Evolutionary conservation across 176 grass and related monocot genomes (phyloP), one percentile per base, ranked within the genome.

Genomic region (Lolium multiflorum): DNA sequence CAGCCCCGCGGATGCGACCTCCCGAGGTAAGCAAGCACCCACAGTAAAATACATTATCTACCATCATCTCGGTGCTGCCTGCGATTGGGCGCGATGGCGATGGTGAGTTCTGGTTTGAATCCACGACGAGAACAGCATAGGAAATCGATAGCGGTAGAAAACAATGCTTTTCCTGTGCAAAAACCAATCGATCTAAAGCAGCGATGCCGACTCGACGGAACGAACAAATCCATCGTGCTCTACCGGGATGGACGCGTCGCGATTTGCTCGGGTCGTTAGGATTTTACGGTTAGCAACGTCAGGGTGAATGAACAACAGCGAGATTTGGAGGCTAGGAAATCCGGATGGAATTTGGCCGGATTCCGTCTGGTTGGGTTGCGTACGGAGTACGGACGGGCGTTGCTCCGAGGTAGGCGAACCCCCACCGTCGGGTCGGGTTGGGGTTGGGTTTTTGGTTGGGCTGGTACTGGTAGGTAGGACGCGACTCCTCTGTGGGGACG

Each of bases 1-100:
- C 91, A 95, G 84, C 95, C 93, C 39, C 82, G 88, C 69, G 89
- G 79, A 0, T 98, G 95, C 91, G 74, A 82, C 41, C 91, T 98
- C 57, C 93, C 95, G 1, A 97, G 95, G 95, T 95, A 76, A n/a
- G 38, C 1, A 17, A 0, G n/a, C n/a, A n/a, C n/a, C 3, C 13
- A 10, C 4, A 11, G 14, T 31, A 37, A 35, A 14, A 18, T 28
- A 71, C 38, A 75, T 51, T 75, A 74, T 48, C 31, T 35, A 35
- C 31, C 18, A 0, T 5, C 68, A 1, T 28, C 72, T 51, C 7
- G 25, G 14, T 7, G 31, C 31, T 7, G 25, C 58, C 31, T 7
- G 25, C 58, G 20, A 9, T 58, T 58, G 18, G 6, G 17, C 2
- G 18, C 22, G 44, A 26, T 9, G 46, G 22, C 11, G 72, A 51